Conservation (phyloP, 495 filamentous ascomycete species). For the Hyaloscypha variabilis region DNA sequence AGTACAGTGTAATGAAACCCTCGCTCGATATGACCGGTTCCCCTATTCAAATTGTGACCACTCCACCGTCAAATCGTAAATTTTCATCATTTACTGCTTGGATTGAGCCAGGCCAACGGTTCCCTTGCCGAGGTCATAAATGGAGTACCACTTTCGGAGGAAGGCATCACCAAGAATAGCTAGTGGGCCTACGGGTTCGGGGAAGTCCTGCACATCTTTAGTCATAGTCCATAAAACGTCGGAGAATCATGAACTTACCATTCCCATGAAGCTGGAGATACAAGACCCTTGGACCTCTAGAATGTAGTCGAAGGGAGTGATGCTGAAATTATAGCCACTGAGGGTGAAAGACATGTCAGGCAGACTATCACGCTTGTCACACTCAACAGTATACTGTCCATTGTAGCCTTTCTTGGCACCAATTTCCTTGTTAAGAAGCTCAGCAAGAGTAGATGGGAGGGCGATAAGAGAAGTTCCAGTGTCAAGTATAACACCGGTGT, state of each 20-base stretch:
- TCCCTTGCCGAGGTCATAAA: conserved; percentile 88
- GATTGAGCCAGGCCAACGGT: conserved; percentile 87
- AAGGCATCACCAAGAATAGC: conserved; percentile 98
- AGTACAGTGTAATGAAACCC: conserved; percentile 30
- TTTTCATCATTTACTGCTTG: conserved; percentile 43
- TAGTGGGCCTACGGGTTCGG: conserved; percentile 73
- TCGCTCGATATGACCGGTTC: conserved; percentile 1
- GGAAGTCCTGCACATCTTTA: conserved; percentile 28
- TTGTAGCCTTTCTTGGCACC: conserved; percentile 96
- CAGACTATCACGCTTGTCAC: conserved; percentile 75
- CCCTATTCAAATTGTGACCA: conserved; percentile 9
- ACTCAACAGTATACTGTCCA: conserved; percentile 95
- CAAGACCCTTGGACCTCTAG: conserved; percentile 94
- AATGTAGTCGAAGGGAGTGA: conserved; percentile 89
- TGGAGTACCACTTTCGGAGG: conserved; percentile 95
- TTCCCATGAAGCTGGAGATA: conserved; percentile 96
- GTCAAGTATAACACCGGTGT: conserved; percentile 95
- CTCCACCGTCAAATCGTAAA: conserved; percentile 3
- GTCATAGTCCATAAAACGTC: background rate
- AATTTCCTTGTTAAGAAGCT: conserved; percentile 97
- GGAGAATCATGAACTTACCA: conserved; percentile 74
- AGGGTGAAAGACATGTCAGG: conserved; percentile 91
- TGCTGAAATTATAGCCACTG: conserved; percentile 86
- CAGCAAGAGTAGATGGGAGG: conserved; percentile 87
- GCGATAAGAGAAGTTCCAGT: conserved; percentile 98